Evolutionary conservation across 2,329 filamentous ascomycete genomes (phyloP).

Genomic region (Nothopassalora personata): DNA sequence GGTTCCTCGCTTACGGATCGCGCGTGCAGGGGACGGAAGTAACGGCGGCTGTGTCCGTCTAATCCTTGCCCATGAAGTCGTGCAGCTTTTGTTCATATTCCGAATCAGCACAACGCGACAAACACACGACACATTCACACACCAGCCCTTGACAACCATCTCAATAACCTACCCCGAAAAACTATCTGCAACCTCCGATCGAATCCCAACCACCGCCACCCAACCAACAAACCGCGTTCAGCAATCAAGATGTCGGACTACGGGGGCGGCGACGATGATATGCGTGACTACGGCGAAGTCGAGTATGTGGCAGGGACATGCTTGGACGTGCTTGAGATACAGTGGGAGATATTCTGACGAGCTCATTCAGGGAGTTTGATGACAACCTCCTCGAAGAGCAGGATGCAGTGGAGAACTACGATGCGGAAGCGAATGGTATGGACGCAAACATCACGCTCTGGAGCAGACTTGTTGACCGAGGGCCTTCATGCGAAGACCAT

Average conservation of each 20-base stretch:
- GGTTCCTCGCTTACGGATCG: neutral
- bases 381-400: slow-evolving; percentile 41
- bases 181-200: neutral
- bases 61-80: neutral
- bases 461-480: neutral
- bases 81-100: neutral
- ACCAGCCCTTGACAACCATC: neutral
- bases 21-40: neutral
- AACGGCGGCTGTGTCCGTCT: neutral
- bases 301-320: slow-evolving; percentile 23
- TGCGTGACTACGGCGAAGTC: slow-evolving; percentile 31
- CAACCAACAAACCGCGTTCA: neutral
- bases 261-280: slow-evolving; percentile 38
- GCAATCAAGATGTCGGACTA: slow-evolving; percentile 41
- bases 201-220: neutral
- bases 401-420: slow-evolving; percentile 53
- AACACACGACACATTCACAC: neutral
- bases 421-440: slow-evolving; percentile 34
- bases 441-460: neutral
- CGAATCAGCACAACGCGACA: neutral
- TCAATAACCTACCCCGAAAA: neutral
- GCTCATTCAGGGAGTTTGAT: slow-evolving; percentile 27
- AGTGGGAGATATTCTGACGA: slow-evolving; percentile 2
- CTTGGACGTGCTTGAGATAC: neutral
- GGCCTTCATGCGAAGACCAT: neutral